phyloP scores from a whole-genome alignment of 1,139 yeast genomes.

The Suzukiozyma palmioleophila region DNA sequence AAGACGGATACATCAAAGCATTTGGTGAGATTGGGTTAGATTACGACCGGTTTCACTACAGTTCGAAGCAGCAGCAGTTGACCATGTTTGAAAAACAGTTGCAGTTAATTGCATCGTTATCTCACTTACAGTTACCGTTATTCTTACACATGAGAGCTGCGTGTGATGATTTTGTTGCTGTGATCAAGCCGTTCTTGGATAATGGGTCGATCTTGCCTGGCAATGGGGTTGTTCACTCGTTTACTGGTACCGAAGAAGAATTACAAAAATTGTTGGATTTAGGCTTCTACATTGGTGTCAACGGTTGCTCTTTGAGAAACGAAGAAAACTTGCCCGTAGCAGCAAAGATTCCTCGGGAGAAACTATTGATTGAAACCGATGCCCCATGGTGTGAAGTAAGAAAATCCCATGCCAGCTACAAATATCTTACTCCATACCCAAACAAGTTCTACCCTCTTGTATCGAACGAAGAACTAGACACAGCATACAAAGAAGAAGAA shows the following conservation, averaged over 20 bases:
- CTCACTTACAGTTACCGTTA: slow-evolving; percentile 58
- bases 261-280: slow-evolving; percentile 45
- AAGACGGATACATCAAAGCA: slow-evolving; percentile 55
- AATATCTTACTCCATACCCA: slow-evolving; percentile 50
- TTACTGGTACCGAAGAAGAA: slow-evolving; percentile 79
- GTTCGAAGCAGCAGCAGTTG: slow-evolving; percentile 63
- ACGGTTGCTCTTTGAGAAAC: slow-evolving; percentile 88
- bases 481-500: slow-evolving; percentile 7
- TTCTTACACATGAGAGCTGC: slow-evolving; percentile 89
- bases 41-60: slow-evolving; percentile 79
- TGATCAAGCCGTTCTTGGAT: slow-evolving; percentile 53
- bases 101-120: slow-evolving; percentile 48
- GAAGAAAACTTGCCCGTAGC: slow-evolving; percentile 70
- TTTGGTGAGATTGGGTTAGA: slow-evolving; percentile 94
- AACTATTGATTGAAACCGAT: slow-evolving; percentile 83
- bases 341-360: slow-evolving; percentile 58
- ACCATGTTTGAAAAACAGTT: slow-evolving; percentile 70
- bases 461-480: slow-evolving; percentile 10
- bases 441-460: slow-evolving; percentile 49
- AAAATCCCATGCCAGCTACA: slow-evolving; percentile 73
- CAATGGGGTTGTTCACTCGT: slow-evolving; percentile 86
- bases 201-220: slow-evolving; percentile 31
- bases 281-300: slow-evolving; percentile 75
- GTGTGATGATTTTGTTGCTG: slow-evolving; percentile 69
- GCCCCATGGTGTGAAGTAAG: slow-evolving; percentile 98